These are phyloP conservation scores for Fusarium chlamydosporum DNA, from an alignment of 2,329 filamentous ascomycete genomes.

Conservation along the genomic window DNA sequence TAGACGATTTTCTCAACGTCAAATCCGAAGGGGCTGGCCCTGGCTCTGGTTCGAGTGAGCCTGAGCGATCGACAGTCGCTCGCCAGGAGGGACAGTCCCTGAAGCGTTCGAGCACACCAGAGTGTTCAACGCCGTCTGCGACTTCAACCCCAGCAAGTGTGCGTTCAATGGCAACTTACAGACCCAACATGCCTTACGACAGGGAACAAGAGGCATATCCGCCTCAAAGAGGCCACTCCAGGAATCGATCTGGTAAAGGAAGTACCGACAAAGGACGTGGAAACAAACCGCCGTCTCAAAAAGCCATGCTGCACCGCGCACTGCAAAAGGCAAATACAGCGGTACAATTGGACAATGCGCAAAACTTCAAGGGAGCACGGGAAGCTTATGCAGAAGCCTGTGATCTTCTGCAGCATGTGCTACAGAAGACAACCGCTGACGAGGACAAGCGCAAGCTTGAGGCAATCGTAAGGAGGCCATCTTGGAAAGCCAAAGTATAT, in stretches of 20 bases:
- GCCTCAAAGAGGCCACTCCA: constrained; percentile 52
- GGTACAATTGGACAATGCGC: constrained; percentile 94
- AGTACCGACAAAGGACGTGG: constrained; percentile 53
- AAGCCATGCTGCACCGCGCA: constrained; percentile 96
- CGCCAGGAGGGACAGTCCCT: constrained; percentile 52
- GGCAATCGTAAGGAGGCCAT: constrained; percentile 77
- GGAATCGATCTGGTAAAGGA: constrained; percentile 53
- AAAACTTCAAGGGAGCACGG: constrained; percentile 92
- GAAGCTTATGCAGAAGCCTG: constrained; percentile 94
- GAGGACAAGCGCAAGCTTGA: constrained; percentile 93
- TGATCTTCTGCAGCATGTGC: constrained; percentile 86
- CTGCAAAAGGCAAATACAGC: constrained; percentile 96
- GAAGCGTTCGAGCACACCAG: constrained; percentile 30
- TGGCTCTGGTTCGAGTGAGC: constrained; percentile 49
- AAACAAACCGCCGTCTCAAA: constrained; percentile 78
- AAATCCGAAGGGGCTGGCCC: constrained; percentile 50
- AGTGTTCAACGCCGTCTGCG: constrained; percentile 34
- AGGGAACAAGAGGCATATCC: constrained; percentile 51
- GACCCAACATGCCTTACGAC: constrained; percentile 52
- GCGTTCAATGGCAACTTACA: constrained; percentile 23
- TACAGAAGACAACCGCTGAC: constrained; percentile 84
- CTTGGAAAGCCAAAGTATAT: neutral
- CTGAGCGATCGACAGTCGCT: constrained; percentile 44
- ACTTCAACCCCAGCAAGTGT: constrained; percentile 39
- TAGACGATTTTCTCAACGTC: constrained; percentile 44